phyloP scores from a whole-genome alignment of 352 stramenopile species.

The Globisporangium uncinulatum region DNA sequence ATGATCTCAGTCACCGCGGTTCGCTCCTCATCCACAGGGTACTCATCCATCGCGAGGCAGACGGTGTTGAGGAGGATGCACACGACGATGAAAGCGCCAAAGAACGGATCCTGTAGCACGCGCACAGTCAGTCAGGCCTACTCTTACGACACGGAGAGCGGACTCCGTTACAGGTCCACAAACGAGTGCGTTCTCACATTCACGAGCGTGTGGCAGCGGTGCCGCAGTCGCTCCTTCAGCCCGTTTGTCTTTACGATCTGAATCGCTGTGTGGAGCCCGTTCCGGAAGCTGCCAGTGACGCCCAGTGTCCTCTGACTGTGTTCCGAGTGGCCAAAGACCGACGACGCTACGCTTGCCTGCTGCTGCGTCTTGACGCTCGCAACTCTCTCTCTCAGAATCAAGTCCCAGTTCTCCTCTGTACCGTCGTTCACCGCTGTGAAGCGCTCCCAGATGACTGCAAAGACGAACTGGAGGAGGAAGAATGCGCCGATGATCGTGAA shows the following conservation, averaged over 20 bases:
- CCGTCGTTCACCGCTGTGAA: constrained; percentile 42
- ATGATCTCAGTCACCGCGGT: constrained; percentile 21
- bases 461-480: constrained; percentile 80
- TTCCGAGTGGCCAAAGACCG: not conserved
- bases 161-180: not conserved
- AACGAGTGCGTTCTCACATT: constrained; percentile 8
- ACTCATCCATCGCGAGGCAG: constrained; percentile 50
- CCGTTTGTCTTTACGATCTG: constrained; percentile 16
- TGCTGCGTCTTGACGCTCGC: constrained; percentile 11
- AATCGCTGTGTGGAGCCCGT: constrained; percentile 13
- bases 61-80: constrained; percentile 67
- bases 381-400: constrained; percentile 24
- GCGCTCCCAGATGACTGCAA: constrained; percentile 72
- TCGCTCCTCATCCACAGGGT: constrained; percentile 17
- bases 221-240: constrained; percentile 13
- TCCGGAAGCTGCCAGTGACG: constrained; percentile 10
- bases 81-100: constrained; percentile 28
- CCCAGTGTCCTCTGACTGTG: constrained; percentile 3
- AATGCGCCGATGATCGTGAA: constrained; percentile 79
- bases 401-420: constrained; percentile 30
- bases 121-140: not conserved
- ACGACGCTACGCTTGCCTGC: not conserved
- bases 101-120: constrained; percentile 20
- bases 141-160: not conserved
- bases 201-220: constrained; percentile 15